Conservation (phyloP, 2,329 filamentous ascomycete species). For the Lachnellula subtilissima region DNA sequence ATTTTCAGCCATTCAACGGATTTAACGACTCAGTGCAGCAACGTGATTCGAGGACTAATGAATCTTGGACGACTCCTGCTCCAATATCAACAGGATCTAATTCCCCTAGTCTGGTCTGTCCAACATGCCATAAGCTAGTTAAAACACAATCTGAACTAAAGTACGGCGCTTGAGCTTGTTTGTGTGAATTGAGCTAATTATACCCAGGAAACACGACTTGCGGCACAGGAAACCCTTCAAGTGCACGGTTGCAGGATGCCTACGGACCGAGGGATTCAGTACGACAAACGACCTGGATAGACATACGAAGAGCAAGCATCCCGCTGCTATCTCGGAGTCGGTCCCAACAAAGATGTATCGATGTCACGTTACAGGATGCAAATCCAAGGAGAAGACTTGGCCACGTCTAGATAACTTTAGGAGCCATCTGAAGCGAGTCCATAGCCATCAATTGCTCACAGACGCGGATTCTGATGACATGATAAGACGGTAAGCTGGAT, state of each 20-base stretch:
- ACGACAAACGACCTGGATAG: constrained; percentile 78
- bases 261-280: constrained; percentile 62
- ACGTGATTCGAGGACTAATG: constrained; percentile 16
- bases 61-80: constrained; percentile 14
- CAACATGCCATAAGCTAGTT: constrained; percentile 36
- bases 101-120: constrained; percentile 32
- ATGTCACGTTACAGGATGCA: constrained; percentile 55
- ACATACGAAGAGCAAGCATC: constrained; percentile 70
- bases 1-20: constrained; percentile 21
- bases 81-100: constrained; percentile 11
- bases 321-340: constrained; percentile 37
- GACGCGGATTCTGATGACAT: constrained; percentile 40
- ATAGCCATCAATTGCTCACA: constrained; percentile 36
- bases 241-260: constrained; percentile 56
- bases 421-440: constrained; percentile 68
- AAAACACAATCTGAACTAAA: constrained; percentile 53
- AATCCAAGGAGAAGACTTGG: constrained; percentile 64
- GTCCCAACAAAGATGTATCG: constrained; percentile 50
- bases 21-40: constrained; percentile 17
- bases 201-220: constrained; percentile 64
- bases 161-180: constrained; percentile 34
- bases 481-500: constrained; percentile 40
- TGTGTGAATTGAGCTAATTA: constrained; percentile 20
- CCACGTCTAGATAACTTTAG: constrained; percentile 83
- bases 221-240: constrained; percentile 64